phyloP scores from a whole-genome alignment of 2,329 filamentous ascomycete genomes.

The Cladosporium phlei region DNA sequence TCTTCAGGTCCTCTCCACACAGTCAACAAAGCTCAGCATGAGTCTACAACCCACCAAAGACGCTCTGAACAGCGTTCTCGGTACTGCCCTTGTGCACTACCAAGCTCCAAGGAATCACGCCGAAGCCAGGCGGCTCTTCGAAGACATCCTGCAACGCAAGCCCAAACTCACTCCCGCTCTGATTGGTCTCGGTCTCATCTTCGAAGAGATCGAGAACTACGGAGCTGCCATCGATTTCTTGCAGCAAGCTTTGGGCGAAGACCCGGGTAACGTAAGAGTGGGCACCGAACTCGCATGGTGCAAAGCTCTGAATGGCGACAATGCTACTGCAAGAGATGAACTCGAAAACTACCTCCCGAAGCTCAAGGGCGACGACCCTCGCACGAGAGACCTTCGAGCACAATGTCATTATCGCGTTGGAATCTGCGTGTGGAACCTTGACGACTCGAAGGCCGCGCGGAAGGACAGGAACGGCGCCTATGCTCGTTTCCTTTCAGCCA shows the following conservation, averaged over 20 bases:
- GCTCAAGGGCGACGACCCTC: conserved; percentile 58
- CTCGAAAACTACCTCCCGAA: conserved; percentile 65
- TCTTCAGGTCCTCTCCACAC: conserved; percentile 54
- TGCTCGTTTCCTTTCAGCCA: conserved; percentile 70
- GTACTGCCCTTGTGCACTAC: conserved; percentile 82
- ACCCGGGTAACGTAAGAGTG: conserved; percentile 70
- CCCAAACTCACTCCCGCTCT: conserved; percentile 72
- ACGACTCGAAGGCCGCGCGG: conserved; percentile 67
- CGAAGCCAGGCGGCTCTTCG: conserved; percentile 82
- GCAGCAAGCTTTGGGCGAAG: conserved; percentile 66
- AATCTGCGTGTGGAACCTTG: conserved; percentile 78
- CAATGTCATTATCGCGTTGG: conserved; percentile 84
- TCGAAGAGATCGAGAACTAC: conserved; percentile 90
- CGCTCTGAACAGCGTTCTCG: conserved; percentile 70
- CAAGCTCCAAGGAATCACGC: conserved; percentile 85
- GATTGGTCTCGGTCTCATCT: conserved; percentile 84
- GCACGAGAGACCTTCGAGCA: conserved; percentile 67
- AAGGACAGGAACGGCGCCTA: conserved; percentile 81
- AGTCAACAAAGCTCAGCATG: conserved; percentile 64
- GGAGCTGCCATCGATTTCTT: conserved; percentile 76
- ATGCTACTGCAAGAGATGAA: conserved; percentile 61
- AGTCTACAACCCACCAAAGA: conserved; percentile 66
- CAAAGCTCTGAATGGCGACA: conserved; percentile 75
- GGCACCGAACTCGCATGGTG: conserved; percentile 90
- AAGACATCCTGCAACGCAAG: conserved; percentile 72